Evolutionary conservation across 2,329 filamentous ascomycete genomes (phyloP), one percentile per base, ranked within the genome.

Genomic region (Keithomyces neogunnii): DNA sequence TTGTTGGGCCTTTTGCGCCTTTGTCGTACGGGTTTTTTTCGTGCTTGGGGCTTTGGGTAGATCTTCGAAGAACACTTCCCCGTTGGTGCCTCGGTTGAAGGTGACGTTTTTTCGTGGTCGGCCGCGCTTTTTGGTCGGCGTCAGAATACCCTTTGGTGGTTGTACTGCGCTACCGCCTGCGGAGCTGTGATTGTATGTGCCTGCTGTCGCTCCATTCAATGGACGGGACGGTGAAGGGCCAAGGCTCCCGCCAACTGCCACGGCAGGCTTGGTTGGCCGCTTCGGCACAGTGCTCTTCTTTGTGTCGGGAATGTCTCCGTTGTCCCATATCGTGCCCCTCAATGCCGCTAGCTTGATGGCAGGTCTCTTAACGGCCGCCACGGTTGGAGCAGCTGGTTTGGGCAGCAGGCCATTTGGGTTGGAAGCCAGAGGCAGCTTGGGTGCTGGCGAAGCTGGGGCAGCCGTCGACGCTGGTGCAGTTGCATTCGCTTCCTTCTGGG

Each of bases 81-180:
- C 64, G 26, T 69, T 68, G 42, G 60, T 56, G 13, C 74, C 57
- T 30, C 57, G 50, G 1, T 64, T 60, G 35, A 84, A 84, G 0
- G 71, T 75, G 11, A 84, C 81, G 55, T 66, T 82, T 63, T 84
- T 84, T 11, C 65, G 71, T 19, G 63, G 62, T 19, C 63, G 63
- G 56, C 59, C 70, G 64, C 59, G 66, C 53, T 70, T 73, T 62
- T 52, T 54, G 19, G 69, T 70, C 3, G 81, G 80, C 3, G 77
- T 76, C 42, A 83, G 61, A 51, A 84, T 84, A 6, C 80, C 72
- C 60, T 77, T 82, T 8, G 76, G 70, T n/a, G 63, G 56, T 19
- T 60, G 46, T 10, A 30, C 40, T 44, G 29, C 11, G 38, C 13
- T 40, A 9, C 40, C 40, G 19, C 55, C 57, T n/a, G 52, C 43